These are phyloP conservation scores for Apiospora arundinis DNA, from an alignment of 2,329 filamentous ascomycete species.

Conservation along the genomic window DNA sequence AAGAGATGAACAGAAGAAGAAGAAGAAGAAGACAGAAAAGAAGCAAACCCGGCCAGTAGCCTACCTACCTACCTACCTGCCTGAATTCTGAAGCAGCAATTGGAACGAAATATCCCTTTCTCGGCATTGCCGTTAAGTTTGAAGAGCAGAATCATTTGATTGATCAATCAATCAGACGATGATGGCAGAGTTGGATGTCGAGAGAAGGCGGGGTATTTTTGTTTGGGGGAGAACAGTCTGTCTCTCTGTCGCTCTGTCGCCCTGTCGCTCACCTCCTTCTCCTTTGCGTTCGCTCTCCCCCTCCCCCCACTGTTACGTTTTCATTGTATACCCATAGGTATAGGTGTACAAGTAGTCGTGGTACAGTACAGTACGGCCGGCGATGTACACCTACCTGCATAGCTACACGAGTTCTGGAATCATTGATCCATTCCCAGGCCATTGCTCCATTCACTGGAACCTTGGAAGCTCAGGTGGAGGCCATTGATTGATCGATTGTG, in stretches of 20 bases:
- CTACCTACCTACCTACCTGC: background rate
- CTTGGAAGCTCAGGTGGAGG: background rate
- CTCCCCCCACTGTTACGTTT: background rate
- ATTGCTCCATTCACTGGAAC: background rate
- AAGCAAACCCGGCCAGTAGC: too few species aligned
- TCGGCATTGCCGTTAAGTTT: too few species aligned
- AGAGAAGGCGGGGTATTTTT: slow-evolving; percentile 7
- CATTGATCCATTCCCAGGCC: too few species aligned
- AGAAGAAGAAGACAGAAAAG: too few species aligned
- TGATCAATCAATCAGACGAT: slow-evolving; percentile 2
- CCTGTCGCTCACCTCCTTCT: too few species aligned
- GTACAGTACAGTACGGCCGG: background rate
- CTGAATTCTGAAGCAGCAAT: background rate
- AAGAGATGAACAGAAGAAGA: too few species aligned
- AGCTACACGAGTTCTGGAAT: too few species aligned
- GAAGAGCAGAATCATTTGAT: background rate
- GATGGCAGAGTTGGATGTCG: background rate
- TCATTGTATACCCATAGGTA: too few species aligned
- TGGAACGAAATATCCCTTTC: background rate
- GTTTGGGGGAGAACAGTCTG: background rate
- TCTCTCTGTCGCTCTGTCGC: background rate
- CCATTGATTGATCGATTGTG: background rate
- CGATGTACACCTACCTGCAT: background rate
- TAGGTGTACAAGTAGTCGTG: background rate
- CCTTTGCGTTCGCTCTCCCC: background rate